phyloP scores from a whole-genome alignment of 2,329 filamentous ascomycete species.

The Diaporthe citrichinensis region DNA sequence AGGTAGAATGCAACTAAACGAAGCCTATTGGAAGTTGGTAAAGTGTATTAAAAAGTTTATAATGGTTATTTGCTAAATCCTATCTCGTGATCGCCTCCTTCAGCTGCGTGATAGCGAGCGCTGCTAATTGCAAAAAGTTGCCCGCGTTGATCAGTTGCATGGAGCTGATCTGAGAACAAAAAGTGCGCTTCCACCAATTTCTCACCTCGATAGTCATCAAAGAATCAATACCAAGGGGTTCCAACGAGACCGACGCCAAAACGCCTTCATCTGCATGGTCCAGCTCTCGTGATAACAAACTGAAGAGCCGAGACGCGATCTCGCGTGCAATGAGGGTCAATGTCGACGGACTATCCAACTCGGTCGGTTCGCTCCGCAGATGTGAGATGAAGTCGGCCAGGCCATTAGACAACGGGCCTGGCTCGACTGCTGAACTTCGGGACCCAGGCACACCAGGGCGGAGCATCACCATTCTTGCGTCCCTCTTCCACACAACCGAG shows the following conservation, averaged over 20 bases:
- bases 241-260: slow-evolving; percentile 8
- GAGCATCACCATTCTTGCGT: slow-evolving; percentile 8
- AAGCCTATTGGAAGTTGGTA: background rate
- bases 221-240: slow-evolving; percentile 38
- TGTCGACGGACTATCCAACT: too few relatives aligned
- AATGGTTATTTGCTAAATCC: too few relatives aligned
- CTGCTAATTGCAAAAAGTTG: background rate
- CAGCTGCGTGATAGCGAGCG: background rate
- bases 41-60: background rate
- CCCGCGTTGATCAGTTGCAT: background rate
- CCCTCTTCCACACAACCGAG: background rate
- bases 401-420: too few relatives aligned
- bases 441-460: background rate
- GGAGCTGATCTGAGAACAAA: background rate
- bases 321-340: background rate
- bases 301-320: background rate
- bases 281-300: background rate
- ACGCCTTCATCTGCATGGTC: slow-evolving; percentile 13
- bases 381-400: too few relatives aligned
- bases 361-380: too few relatives aligned
- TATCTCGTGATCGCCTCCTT: too few relatives aligned
- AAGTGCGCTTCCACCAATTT: slow-evolving; percentile 27
- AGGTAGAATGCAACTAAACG: background rate
- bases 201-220: slow-evolving; percentile 41
- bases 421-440: too few relatives aligned